A percentile compares a stretch with the other conserved stretches of the same genome.
These are phyloP conservation scores for Candida pseudofarinosa DNA, from an alignment of 805 yeast genomes.

Conservation along the genomic window DNA sequence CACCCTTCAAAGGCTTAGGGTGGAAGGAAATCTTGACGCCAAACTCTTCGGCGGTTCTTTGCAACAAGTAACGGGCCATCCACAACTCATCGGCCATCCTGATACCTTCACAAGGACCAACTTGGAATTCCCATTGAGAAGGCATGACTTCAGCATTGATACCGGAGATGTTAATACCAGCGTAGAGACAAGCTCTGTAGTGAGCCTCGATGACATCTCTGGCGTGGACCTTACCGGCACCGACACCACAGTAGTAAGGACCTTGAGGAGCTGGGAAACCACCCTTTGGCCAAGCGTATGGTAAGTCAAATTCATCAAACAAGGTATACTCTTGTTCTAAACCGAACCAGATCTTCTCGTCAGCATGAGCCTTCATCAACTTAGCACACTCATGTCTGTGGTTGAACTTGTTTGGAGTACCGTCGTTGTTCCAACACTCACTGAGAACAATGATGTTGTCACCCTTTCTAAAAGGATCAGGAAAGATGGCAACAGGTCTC, in stretches of 20 bases:
- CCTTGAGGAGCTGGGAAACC: slow-evolving; percentile 99
- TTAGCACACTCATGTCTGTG: slow-evolving; percentile 97
- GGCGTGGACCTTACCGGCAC: slow-evolving; percentile 96
- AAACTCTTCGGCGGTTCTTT: slow-evolving; percentile 97
- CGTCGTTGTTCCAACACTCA: slow-evolving; percentile 98
- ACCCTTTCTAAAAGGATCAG: slow-evolving; percentile 97
- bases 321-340: slow-evolving; percentile 98
- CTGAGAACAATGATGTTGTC: slow-evolving; percentile 93
- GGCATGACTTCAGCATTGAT: slow-evolving; percentile 99
- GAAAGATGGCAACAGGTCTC: slow-evolving; percentile 92
- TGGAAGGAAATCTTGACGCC: slow-evolving; percentile 98
- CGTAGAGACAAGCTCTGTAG: slow-evolving; percentile 94
- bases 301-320: slow-evolving; percentile 84
- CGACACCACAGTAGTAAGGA: slow-evolving; percentile 99
- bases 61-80: slow-evolving; percentile 89
- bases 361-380: slow-evolving; percentile 87
- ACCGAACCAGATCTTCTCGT: slow-evolving; percentile 92
- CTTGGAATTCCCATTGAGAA: slow-evolving; percentile 99
- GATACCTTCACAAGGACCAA: slow-evolving; percentile 96
- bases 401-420: slow-evolving; percentile 98
- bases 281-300: slow-evolving; percentile 99
- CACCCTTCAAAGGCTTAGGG: slow-evolving; percentile 98
- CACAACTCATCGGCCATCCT: slow-evolving; percentile 96
- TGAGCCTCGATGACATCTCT: slow-evolving; percentile 99
- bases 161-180: slow-evolving; percentile 90